Conservation (phyloP, 1,139 yeast genomes). For the Arxiozyma telluris region DNA sequence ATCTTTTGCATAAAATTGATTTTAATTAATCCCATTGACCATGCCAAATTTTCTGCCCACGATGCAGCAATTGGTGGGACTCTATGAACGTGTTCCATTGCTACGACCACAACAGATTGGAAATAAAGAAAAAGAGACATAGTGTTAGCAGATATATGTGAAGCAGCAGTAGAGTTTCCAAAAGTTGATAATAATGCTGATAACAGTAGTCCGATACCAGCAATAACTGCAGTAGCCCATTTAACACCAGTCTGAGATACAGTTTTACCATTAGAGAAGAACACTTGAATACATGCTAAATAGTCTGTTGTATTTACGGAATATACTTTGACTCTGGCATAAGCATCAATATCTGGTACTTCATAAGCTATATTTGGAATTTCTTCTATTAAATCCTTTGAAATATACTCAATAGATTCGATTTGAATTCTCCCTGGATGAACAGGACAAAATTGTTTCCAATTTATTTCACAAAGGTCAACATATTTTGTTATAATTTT, state of each 20-base stretch:
- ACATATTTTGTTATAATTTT: slow-evolving; percentile 44
- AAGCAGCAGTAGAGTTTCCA: slow-evolving; percentile 76
- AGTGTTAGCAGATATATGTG: slow-evolving; percentile 69
- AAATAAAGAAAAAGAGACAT: slow-evolving; percentile 67
- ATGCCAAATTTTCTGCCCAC: slow-evolving; percentile 75
- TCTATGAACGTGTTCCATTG: slow-evolving; percentile 64
- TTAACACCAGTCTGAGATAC: slow-evolving; percentile 69
- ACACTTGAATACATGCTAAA: slow-evolving; percentile 62
- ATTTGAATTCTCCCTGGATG: slow-evolving; percentile 63
- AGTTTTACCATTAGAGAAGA: slow-evolving; percentile 64
- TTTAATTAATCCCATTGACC: slow-evolving; percentile 79
- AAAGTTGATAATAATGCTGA: slow-evolving; percentile 65
- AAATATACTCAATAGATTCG: slow-evolving; percentile 54
- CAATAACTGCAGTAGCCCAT: slow-evolving; percentile 79
- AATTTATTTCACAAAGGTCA: slow-evolving; percentile 48
- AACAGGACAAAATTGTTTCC: slow-evolving; percentile 79
- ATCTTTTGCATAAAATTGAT: slow-evolving; percentile 65
- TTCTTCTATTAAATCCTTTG: slow-evolving; percentile 37
- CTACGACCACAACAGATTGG: slow-evolving; percentile 69
- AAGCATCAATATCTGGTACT: slow-evolving; percentile 76
- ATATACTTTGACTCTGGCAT: slow-evolving; percentile 44
- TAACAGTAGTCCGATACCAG: slow-evolving; percentile 62
- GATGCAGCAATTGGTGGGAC: slow-evolving; percentile 75
- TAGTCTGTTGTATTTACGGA: slow-evolving; percentile 31
- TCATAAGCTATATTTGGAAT: slow-evolving; percentile 67